These are phyloP conservation scores for Delitschia confertaspora DNA, from an alignment of 495 filamentous ascomycete genomes.

Conservation along the genomic window DNA sequence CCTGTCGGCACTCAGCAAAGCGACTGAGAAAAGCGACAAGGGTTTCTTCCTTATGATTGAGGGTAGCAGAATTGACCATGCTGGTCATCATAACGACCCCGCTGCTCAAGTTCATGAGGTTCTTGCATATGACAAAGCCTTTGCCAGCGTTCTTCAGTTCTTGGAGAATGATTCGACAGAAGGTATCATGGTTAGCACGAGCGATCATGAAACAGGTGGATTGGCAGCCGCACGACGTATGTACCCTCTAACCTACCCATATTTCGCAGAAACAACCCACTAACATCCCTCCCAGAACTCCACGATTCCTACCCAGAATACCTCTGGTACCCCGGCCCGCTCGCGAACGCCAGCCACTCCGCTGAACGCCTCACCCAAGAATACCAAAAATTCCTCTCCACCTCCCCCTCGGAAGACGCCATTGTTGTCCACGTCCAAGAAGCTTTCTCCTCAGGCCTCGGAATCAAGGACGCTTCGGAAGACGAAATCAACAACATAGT, in stretches of 20 bases:
- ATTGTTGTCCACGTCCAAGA: constrained; percentile 47
- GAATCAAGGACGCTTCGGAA: constrained; percentile 63
- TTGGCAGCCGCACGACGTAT: constrained; percentile 67
- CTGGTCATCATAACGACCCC: constrained; percentile 90
- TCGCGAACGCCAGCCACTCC: constrained; percentile 74
- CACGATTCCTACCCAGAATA: constrained; percentile 63
- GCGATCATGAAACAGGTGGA: constrained; percentile 93
- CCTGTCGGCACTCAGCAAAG: constrained; percentile 65
- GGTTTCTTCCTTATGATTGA: constrained; percentile 99
- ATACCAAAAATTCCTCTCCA: constrained; percentile 49
- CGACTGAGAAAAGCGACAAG: constrained; percentile 74
- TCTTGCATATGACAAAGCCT: constrained; percentile 80
- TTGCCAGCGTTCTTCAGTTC: constrained; percentile 75
- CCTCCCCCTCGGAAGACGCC: constrained; percentile 22
- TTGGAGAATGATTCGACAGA: constrained; percentile 62
- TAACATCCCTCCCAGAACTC: constrained; percentile 40
- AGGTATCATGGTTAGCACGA: constrained; percentile 76
- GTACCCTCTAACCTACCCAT: constrained; percentile 21
- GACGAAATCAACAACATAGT: constrained; percentile 61
- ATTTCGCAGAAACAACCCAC: background rate
- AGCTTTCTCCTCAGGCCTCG: constrained; percentile 58
- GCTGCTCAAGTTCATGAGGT: constrained; percentile 93
- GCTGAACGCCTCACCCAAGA: constrained; percentile 56
- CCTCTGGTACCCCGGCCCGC: constrained; percentile 72
- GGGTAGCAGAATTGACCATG: constrained; percentile 91